Base-by-base conservation (phyloP, 495 filamentous ascomycete species). In the Chaetomium fimeti region DNA sequence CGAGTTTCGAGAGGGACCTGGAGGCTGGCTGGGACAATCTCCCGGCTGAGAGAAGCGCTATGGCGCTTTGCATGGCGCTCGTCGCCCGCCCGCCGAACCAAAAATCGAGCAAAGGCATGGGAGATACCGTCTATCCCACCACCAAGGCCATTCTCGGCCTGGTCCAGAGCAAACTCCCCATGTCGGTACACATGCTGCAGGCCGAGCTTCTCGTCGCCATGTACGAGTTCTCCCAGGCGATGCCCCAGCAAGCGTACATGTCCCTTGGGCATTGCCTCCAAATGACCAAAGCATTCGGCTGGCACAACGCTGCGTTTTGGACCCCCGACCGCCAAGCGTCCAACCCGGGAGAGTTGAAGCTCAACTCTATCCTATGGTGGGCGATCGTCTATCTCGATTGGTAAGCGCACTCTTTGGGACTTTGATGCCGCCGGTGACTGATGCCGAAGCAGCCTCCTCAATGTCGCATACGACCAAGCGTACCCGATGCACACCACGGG, bases 171-270 rank as follows among this genome's bases (percentile, higher is more conserved):
- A 69, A 68, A 36, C 47, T 63, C 2, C 48, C 69, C 12, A 51
- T 74, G 15, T 69, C 71, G 3, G 64, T 66, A 15, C 36, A 59
- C 12, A 51, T 72, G 27, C 88, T 92, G 65, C 79, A 85, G 15
- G 88, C 89, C 15, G 88, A 89, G 66, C 93, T 91, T 13, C 80
- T 97, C 0, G 87, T 88, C 61, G 92, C 96, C 73, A 89, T 96
- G 76, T 89, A 89, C 45, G 89, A 91, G 65, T 88, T 93, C 64
- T 94, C 91, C 87, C 83, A 85, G n/a, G 76, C 79, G 53, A 82
- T 83, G 65, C 85, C 96, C 54, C 87, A 91, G n/a, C 83, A 85
- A 24, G 87, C 93, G 0, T 75, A 74, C 52, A 53, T 71, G 60
- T 64, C 73, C 36, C 61, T 71, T 1, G 71, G 71, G 1, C 61